Evolutionary conservation across 192 early-diverging fungal species (phyloP).

Genomic region (Backusella tarrabulga): DNA sequence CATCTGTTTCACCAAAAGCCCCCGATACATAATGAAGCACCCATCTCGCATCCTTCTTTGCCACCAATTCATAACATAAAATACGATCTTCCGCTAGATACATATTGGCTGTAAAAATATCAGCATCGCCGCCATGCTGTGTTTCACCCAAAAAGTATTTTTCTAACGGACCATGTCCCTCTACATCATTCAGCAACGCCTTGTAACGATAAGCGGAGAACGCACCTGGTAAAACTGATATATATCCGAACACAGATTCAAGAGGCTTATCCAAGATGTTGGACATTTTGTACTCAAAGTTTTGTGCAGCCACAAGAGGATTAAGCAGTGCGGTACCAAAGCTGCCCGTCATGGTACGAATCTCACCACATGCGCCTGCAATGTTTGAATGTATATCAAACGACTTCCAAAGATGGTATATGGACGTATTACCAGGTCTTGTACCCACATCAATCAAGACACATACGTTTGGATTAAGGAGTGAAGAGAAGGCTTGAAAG

Average conservation of each 20-base stretch:
- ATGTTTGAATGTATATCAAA: conserved; percentile 61
- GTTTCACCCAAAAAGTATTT: conserved; percentile 78
- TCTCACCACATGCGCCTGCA: conserved; percentile 67
- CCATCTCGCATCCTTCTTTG: conserved; percentile 69
- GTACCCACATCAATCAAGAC: conserved; percentile 68
- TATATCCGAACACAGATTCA: conserved; percentile 86
- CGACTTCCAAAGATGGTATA: conserved; percentile 67
- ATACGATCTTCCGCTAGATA: conserved; percentile 87
- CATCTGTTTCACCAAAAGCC: conserved; percentile 82
- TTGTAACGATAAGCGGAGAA: conserved; percentile 83
- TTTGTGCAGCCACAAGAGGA: conserved; percentile 63
- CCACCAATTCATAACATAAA: conserved; percentile 81
- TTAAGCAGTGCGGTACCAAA: conserved; percentile 46
- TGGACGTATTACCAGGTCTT: conserved; percentile 55
- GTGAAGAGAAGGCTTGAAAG: conserved; percentile 62
- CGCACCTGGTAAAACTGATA: conserved; percentile 83
- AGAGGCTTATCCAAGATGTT: conserved; percentile 69
- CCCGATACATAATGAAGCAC: conserved; percentile 69
- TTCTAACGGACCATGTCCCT: conserved; percentile 59
- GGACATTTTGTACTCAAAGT: conserved; percentile 75
- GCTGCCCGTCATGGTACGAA: conserved; percentile 55
- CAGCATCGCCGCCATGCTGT: conserved; percentile 50
- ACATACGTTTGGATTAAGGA: conserved; percentile 60
- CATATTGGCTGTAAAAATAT: conserved; percentile 78
- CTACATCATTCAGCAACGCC: conserved; percentile 65